Conservation (phyloP, 768 basidiomycete genomes). For the Phanerochaete carnosa region DNA sequence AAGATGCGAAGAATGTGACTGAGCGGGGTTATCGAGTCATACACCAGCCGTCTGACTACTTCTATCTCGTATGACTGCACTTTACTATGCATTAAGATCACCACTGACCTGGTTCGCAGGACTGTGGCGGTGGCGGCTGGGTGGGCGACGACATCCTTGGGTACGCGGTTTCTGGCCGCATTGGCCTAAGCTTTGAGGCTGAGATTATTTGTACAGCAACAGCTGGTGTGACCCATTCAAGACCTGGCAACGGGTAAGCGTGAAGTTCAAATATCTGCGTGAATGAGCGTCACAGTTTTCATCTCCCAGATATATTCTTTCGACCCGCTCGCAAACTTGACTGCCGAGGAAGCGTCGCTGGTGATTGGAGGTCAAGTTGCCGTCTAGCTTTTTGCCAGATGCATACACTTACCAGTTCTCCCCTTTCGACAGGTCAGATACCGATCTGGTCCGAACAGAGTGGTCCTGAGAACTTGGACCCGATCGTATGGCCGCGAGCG, state of each 20-base stretch:
- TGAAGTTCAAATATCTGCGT: background rate
- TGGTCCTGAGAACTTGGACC: slow-evolving; percentile 60
- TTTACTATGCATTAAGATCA: background rate
- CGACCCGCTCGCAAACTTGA: slow-evolving; percentile 61
- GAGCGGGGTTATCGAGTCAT: slow-evolving; percentile 57
- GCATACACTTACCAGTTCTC: background rate
- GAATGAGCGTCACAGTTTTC: slow-evolving; percentile 13
- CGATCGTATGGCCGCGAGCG: slow-evolving; percentile 69
- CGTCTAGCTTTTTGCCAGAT: background rate
- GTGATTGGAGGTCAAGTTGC: slow-evolving; percentile 60
- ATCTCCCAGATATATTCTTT: slow-evolving; percentile 56
- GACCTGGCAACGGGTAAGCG: slow-evolving; percentile 66
- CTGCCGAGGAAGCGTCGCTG: slow-evolving; percentile 40
- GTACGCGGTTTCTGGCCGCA: slow-evolving; percentile 13
- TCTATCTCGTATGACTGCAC: slow-evolving; percentile 53
- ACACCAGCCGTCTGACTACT: slow-evolving; percentile 70
- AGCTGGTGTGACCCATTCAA: slow-evolving; percentile 82
- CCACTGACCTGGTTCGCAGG: slow-evolving; percentile 30
- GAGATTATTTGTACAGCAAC: slow-evolving; percentile 32
- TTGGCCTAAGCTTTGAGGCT: background rate
- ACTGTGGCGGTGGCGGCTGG: slow-evolving; percentile 75
- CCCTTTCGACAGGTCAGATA: slow-evolving; percentile 41
- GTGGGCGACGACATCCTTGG: slow-evolving; percentile 43
- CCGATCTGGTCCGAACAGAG: slow-evolving; percentile 76
- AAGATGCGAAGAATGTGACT: slow-evolving; percentile 56